Percentiles rank a stretch among this genome's conserved stretches.
These are phyloP conservation scores for Chlorella vulgaris DNA, from an alignment of 139 green algal species.

Conservation along the genomic window DNA sequence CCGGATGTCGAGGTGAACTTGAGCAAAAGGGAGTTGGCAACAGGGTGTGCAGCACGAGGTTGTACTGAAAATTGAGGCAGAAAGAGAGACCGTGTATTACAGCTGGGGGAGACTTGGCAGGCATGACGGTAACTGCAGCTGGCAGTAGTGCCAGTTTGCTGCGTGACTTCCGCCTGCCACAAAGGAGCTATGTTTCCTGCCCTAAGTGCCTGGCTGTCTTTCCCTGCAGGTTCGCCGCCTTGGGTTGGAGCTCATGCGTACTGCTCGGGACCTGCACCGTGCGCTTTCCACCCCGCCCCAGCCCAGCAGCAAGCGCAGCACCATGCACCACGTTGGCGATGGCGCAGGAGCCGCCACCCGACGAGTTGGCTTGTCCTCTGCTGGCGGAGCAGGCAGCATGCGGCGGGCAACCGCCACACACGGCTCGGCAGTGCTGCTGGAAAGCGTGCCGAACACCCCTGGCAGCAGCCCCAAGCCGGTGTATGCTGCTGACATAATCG, in stretches of 20 bases:
- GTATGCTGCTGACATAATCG: slow-evolving; percentile 22
- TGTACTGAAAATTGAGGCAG: no score
- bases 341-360: not conserved
- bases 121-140: no score
- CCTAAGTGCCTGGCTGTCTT: not conserved
- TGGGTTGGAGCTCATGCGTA: slow-evolving; percentile 50
- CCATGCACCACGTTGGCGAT: not conserved
- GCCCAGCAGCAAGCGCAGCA: slow-evolving; percentile 25
- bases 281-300: slow-evolving; percentile 17
- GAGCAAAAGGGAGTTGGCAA: no score
- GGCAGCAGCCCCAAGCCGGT: not conserved
- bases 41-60: no score
- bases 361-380: not conserved
- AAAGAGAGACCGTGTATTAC: no score
- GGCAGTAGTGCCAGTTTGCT: no score
- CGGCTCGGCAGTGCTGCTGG: no score
- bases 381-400: not conserved
- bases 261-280: slow-evolving; percentile 47
- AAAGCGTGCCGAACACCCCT: slow-evolving; percentile 3
- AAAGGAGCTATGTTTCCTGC: no score
- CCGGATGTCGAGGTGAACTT: slow-evolving; percentile 4
- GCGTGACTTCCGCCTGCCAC: no score
- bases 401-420: no score
- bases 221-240: slow-evolving; percentile 48
- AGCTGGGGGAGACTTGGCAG: no score